A percentile compares a stretch with the other conserved stretches of the same genome.
These are phyloP conservation scores for Astragalus membranaceus DNA, from an alignment of 306 rosid genomes.

Conservation along the genomic window DNA sequence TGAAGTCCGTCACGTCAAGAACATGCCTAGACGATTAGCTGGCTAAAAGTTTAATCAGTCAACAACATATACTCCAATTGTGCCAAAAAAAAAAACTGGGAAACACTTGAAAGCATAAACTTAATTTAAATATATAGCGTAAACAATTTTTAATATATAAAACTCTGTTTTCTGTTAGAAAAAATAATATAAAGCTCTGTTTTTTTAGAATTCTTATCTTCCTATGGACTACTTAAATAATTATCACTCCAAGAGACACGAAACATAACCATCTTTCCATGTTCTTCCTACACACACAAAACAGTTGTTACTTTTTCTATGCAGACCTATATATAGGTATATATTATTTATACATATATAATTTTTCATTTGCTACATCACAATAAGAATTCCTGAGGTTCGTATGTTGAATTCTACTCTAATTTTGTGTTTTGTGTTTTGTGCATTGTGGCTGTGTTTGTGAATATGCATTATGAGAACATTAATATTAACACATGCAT, in stretches of 20 bases:
- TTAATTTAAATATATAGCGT: too few species aligned
- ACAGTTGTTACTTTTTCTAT: background rate
- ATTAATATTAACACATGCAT: background rate
- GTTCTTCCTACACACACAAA: slow-evolving; percentile 24
- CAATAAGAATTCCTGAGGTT: slow-evolving; percentile 27
- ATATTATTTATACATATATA: slow-evolving; percentile 33
- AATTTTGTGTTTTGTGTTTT: background rate
- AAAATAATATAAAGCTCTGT: background rate
- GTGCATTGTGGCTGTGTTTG: background rate
- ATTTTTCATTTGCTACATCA: slow-evolving; percentile 30
- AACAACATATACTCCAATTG: background rate
- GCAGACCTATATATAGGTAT: background rate
- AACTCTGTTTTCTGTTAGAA: background rate
- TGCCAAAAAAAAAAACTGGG: too few species aligned
- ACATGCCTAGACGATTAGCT: background rate
- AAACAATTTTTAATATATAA: too few species aligned
- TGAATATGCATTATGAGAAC: background rate
- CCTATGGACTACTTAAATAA: slow-evolving; percentile 47
- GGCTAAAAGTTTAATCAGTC: background rate
- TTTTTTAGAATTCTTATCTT: slow-evolving; percentile 28
- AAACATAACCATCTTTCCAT: slow-evolving; percentile 53
- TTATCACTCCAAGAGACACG: slow-evolving; percentile 22
- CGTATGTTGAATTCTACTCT: slow-evolving; percentile 15
- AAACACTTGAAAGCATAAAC: too few species aligned
- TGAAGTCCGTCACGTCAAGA: background rate